phyloP scores from a whole-genome alignment of 2,329 filamentous ascomycete genomes.

The Metarhizium brunneum region DNA sequence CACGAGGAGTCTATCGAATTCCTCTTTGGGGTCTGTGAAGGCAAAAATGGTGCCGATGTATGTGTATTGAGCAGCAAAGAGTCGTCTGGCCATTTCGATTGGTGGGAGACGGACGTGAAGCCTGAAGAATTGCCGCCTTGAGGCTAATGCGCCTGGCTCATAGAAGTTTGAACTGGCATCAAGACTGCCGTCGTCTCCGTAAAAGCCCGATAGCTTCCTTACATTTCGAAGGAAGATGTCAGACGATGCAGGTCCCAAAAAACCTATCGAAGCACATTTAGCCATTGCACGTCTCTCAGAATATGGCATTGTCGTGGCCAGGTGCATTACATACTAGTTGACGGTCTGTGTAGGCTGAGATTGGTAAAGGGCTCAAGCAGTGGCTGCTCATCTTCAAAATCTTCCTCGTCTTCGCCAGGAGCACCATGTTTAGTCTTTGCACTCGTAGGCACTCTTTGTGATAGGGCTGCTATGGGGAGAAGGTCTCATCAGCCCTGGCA shows the following conservation, averaged over 20 bases:
- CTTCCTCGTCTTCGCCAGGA: slow-evolving; percentile 16
- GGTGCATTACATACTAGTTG: slow-evolving; percentile 14
- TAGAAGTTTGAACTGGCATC: slow-evolving; percentile 24
- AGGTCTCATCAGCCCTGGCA: neutral
- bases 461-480: neutral
- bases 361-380: slow-evolving; percentile 26
- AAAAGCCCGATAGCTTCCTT: slow-evolving; percentile 23
- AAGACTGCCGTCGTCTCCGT: slow-evolving; percentile 21
- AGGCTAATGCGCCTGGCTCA: slow-evolving; percentile 23
- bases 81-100: slow-evolving; percentile 37
- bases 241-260: slow-evolving; percentile 27
- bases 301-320: neutral
- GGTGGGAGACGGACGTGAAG: slow-evolving; percentile 32
- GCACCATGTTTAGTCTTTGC: slow-evolving; percentile 3
- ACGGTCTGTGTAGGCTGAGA: slow-evolving; percentile 21
- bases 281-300: neutral
- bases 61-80: slow-evolving; percentile 42
- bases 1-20: slow-evolving; percentile 36
- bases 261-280: slow-evolving; percentile 12
- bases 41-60: slow-evolving; percentile 50
- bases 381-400: slow-evolving; percentile 21
- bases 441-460: neutral
- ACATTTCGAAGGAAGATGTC: slow-evolving; percentile 29
- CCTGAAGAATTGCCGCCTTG: slow-evolving; percentile 16
- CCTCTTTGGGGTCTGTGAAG: slow-evolving; percentile 33